These are phyloP conservation scores for Neonectria ditissima DNA, from an alignment of 2,329 filamentous ascomycete genomes.

Conservation along the genomic window DNA sequence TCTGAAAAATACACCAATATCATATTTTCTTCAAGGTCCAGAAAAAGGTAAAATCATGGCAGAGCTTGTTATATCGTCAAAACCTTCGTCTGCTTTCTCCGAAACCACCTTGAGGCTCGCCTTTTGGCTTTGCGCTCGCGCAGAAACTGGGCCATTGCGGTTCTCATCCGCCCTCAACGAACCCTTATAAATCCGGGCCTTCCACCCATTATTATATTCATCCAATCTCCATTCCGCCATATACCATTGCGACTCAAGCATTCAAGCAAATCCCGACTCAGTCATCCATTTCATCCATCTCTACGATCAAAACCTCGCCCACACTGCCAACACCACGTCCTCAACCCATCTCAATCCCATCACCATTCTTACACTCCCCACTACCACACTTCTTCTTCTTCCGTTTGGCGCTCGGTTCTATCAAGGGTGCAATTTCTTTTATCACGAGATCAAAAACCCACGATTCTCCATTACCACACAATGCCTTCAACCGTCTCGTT, in stretches of 20 bases:
- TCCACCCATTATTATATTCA: not conserved
- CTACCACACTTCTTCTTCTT: too few species aligned
- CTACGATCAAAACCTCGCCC: not conserved
- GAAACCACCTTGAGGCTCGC: not conserved
- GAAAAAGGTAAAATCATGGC: not conserved
- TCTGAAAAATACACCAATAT: not conserved
- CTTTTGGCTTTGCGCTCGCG: not conserved
- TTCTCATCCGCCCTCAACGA: not conserved
- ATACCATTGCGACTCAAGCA: not conserved
- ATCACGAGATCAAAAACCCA: too few species aligned
- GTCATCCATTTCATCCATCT: not conserved
- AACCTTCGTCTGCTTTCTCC: not conserved
- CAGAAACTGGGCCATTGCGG: not conserved
- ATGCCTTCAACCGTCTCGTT: not conserved
- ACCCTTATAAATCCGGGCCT: not conserved
- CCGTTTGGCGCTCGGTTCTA: too few species aligned
- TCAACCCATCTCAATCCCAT: not conserved
- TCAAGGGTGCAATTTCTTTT: too few species aligned
- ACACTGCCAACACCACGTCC: not conserved
- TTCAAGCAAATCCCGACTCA: not conserved
- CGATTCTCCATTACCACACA: not conserved
- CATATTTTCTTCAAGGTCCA: constrained; percentile 9
- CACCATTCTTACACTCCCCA: not conserved
- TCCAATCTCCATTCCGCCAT: not conserved
- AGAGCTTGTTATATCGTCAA: not conserved